Conservation (phyloP, 2,329 filamentous ascomycete genomes). For the Zymoseptoria passerinii region DNA sequence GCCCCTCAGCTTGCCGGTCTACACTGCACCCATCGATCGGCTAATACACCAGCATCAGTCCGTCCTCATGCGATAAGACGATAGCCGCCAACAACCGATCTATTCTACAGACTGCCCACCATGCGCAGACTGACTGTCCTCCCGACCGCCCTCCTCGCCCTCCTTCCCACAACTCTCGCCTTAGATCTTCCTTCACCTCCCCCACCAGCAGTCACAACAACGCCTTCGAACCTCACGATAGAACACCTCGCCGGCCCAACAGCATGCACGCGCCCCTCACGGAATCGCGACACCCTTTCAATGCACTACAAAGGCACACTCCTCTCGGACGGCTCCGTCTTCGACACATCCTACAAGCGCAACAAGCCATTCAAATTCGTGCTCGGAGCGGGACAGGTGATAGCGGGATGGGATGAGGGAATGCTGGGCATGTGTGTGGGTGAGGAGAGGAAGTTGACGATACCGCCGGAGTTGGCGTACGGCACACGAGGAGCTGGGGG, state of each 20-base stretch:
- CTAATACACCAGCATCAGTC: neutral
- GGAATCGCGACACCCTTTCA: conserved; percentile 39
- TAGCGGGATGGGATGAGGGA: conserved; percentile 90
- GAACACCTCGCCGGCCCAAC: conserved; percentile 34
- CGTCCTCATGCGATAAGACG: neutral
- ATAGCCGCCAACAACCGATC: neutral
- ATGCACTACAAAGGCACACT: conserved; percentile 46
- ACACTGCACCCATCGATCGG: neutral
- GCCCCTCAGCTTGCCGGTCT: neutral
- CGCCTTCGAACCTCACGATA: conserved; percentile 27
- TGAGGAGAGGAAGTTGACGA: conserved; percentile 79
- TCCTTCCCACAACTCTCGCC: neutral
- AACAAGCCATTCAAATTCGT: conserved; percentile 68
- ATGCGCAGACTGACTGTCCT: neutral
- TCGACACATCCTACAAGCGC: conserved; percentile 77
- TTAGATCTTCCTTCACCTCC: neutral
- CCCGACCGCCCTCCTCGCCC: neutral
- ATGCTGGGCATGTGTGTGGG: conserved; percentile 91
- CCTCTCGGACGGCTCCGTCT: conserved; percentile 58
- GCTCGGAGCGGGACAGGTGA: conserved; percentile 74
- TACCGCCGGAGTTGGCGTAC: conserved; percentile 81
- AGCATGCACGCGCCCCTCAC: conserved; percentile 38
- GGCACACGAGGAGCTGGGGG: conserved; percentile 61
- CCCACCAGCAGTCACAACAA: neutral
- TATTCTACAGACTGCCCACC: neutral